Percentiles rank a stretch among this genome's conserved stretches.
phyloP scores from a whole-genome alignment of 345 rosid species.

The Bruguiera gymnorhiza region DNA sequence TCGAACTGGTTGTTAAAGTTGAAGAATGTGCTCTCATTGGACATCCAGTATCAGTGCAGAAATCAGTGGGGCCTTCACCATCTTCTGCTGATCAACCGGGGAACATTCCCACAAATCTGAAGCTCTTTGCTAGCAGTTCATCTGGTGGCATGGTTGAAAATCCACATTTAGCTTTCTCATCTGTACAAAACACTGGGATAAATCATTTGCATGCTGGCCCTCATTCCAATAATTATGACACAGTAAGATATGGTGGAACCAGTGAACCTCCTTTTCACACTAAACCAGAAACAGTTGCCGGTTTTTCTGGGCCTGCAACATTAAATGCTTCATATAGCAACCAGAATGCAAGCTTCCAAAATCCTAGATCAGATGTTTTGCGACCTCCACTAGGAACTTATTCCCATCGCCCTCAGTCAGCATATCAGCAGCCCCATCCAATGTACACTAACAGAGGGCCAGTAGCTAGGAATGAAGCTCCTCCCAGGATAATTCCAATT shows the following conservation, averaged over 20 bases:
- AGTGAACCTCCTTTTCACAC: conserved; percentile 30
- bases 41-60: conserved; percentile 36
- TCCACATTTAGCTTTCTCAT: conserved; percentile 28
- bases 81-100: conserved; percentile 32
- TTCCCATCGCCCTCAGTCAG: conserved; percentile 30
- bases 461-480: conserved; percentile 65
- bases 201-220: conserved; percentile 29
- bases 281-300: conserved; percentile 37
- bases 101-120: conserved; percentile 16
- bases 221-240: conserved; percentile 28
- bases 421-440: conserved; percentile 55
- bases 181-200: conserved; percentile 35
- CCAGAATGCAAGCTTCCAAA: conserved; percentile 34
- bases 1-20: conserved; percentile 50
- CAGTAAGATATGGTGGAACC: conserved; percentile 36
- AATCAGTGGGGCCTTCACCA: conserved; percentile 29
- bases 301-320: conserved; percentile 33
- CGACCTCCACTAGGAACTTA: conserved; percentile 34
- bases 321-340: conserved; percentile 29
- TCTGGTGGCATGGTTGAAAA: conserved; percentile 27
- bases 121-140: conserved; percentile 26
- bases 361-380: conserved; percentile 40
- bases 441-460: conserved; percentile 68
- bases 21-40: conserved; percentile 50
- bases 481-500: conserved; percentile 68